Conservation (phyloP, 2,329 filamentous ascomycete genomes). For the Saccharata proteae region DNA sequence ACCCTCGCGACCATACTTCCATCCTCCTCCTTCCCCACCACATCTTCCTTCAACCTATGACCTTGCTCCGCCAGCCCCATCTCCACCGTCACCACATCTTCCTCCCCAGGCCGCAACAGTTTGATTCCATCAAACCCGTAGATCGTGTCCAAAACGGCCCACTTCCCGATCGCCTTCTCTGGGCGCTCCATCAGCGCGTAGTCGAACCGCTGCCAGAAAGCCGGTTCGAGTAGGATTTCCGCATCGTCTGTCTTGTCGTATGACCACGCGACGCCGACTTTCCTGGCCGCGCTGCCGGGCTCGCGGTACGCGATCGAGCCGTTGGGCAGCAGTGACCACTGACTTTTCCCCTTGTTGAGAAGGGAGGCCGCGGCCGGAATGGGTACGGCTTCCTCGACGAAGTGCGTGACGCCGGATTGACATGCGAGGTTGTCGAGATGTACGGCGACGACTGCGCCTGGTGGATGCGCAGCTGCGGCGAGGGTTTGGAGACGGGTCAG, state of each 20-base stretch:
- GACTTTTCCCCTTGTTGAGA: background rate
- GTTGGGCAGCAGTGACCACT: constrained; percentile 3
- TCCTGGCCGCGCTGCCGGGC: constrained; percentile 1
- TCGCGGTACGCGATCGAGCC: constrained; percentile 3
- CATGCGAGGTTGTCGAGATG: constrained; percentile 50
- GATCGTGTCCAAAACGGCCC: constrained; percentile 40
- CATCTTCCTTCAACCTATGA: constrained; percentile 10
- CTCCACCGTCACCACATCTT: constrained; percentile 8
- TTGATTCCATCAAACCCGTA: constrained; percentile 39
- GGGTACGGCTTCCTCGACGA: constrained; percentile 33
- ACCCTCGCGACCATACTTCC: constrained; percentile 12
- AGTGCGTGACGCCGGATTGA: constrained; percentile 51
- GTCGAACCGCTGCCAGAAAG: constrained; percentile 48
- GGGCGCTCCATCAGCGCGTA: constrained; percentile 45
- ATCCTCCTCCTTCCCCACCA: constrained; percentile 10
- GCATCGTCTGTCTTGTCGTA: constrained; percentile 51
- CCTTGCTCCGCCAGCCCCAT: background rate
- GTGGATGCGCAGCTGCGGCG: constrained; percentile 11
- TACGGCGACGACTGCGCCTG: constrained; percentile 26
- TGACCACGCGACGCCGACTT: constrained; percentile 26
- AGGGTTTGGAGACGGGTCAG: constrained; percentile 36
- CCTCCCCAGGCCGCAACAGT: constrained; percentile 32
- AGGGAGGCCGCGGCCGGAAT: background rate
- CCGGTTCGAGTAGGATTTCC: constrained; percentile 31
- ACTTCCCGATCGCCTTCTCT: constrained; percentile 35